Conservation (phyloP, 441 rosid species). For the Arabidopsis hybrid region DNA sequence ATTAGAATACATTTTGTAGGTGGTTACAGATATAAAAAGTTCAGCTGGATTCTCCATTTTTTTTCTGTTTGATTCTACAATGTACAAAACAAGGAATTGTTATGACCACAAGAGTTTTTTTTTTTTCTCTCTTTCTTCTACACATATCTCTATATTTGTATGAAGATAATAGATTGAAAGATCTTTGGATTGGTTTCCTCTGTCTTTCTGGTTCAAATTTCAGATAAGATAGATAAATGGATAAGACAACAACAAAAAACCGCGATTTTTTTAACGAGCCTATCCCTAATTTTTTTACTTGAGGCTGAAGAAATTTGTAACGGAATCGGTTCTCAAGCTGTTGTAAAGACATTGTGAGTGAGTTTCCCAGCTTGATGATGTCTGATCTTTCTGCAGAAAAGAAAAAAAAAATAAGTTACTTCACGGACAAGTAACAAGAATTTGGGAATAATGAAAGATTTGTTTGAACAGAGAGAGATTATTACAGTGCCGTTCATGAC, state of each 20-base stretch:
- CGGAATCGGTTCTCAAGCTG: constrained; percentile 31
- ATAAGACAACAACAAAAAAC: constrained; percentile 5
- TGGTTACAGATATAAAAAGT: too few relatives aligned
- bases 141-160: background rate
- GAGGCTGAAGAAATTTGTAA: constrained; percentile 28
- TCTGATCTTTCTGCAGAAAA: constrained; percentile 55
- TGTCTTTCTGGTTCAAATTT: constrained; percentile 36
- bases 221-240: constrained; percentile 33
- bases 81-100: constrained; percentile 29
- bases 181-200: constrained; percentile 33
- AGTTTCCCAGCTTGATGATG: constrained; percentile 53
- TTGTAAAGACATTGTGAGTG: constrained; percentile 52
- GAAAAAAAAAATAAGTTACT: constrained; percentile 26
- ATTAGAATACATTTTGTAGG: background rate
- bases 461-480: constrained; percentile 26
- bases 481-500: constrained; percentile 43
- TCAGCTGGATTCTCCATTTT: too few relatives aligned
- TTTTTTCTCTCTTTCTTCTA: too few relatives aligned
- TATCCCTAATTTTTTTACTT: constrained; percentile 33
- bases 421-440: constrained; percentile 27
- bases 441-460: constrained; percentile 17
- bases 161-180: constrained; percentile 16
- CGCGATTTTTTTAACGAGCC: background rate
- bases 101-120: constrained; percentile 11
- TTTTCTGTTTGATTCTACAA: background rate